A percentile compares a stretch with the other conserved stretches of the same genome.
These are phyloP conservation scores for Chalciporus piperatus DNA, from an alignment of 768 basidiomycete genomes.

Conservation along the genomic window DNA sequence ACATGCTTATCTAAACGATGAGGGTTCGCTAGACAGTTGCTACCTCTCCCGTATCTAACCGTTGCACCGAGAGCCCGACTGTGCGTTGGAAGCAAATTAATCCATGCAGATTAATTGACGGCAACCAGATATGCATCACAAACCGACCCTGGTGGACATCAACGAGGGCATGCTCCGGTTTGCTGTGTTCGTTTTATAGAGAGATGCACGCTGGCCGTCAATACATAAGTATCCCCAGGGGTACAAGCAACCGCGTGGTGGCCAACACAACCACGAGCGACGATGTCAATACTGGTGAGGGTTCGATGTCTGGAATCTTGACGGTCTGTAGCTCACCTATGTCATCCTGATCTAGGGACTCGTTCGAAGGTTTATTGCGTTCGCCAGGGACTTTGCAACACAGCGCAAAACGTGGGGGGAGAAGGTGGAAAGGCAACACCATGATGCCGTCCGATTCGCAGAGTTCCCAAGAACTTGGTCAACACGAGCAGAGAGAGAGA, in stretches of 20 bases:
- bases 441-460: constrained; percentile 13
- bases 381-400: constrained; percentile 21
- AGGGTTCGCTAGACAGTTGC: background rate
- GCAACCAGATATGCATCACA: constrained; percentile 5
- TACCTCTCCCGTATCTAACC: background rate
- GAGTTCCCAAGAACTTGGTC: constrained; percentile 28
- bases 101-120: constrained; percentile 14
- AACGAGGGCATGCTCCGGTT: constrained; percentile 16
- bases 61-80: background rate
- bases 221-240: constrained; percentile 23
- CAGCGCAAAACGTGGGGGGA: constrained; percentile 21
- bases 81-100: constrained; percentile 17
- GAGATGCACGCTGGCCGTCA: constrained; percentile 5
- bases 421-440: constrained; percentile 3
- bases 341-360: constrained; percentile 15
- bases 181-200: constrained; percentile 21
- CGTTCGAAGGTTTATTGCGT: constrained; percentile 21
- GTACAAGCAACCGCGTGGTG: constrained; percentile 26
- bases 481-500: constrained; percentile 22
- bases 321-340: constrained; percentile 16
- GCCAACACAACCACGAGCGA: constrained; percentile 18
- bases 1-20: background rate
- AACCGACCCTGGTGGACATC: constrained; percentile 4
- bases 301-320: constrained; percentile 9
- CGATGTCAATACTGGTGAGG: constrained; percentile 31